Base-by-base conservation (phyloP, 768 basidiomycete species). In the Galerina marginata region DNA sequence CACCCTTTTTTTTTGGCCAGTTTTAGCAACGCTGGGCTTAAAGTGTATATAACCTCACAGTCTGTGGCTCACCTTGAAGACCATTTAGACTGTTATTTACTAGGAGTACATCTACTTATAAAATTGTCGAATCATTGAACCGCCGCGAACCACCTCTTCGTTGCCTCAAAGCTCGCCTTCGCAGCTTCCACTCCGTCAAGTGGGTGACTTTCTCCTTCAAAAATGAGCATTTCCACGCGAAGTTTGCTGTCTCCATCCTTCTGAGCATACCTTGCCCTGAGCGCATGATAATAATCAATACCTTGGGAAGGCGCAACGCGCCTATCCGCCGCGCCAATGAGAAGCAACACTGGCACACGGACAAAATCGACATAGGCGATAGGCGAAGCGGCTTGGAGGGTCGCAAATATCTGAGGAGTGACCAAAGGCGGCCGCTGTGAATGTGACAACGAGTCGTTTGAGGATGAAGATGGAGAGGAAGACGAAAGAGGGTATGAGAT, bases 281-380 rank as follows among this genome's bases (percentile, higher is more conserved):
- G 69, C 4, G 83, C 84, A 71, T 92, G 88, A 61, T 88, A 92
- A 68, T 84, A 89, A 6, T 79, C 81, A 56, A 79, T 77, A 0
- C 85, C 85, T 51, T 92, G 89, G 5, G 81, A 78, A 0, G 88
- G 83, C 4, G 86, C 81, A 4, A 89, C 90, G 0, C 90, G 75
- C 44, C 82, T 72, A 68, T 92, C 90, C 15, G 79, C 77, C 9
- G 80, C 79, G 0, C 91, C 91, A 10, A 91, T 72, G 20, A 87
- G 67, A 12, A 92, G 67, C 14, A 89, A 71, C 15, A 90, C 86
- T 0, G 85, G 83, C 4, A 81, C 72, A 44, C 68, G 73, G 36
- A 91, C 83, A 2, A 71, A 65, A 47, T 83, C 79, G 16, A 88
- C 78, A 58, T 85, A 68, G 1, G 79, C 67, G 16, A 90, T 85